phyloP scores from a whole-genome alignment of 179 eudicot genomes.

The Silene coronaria region DNA sequence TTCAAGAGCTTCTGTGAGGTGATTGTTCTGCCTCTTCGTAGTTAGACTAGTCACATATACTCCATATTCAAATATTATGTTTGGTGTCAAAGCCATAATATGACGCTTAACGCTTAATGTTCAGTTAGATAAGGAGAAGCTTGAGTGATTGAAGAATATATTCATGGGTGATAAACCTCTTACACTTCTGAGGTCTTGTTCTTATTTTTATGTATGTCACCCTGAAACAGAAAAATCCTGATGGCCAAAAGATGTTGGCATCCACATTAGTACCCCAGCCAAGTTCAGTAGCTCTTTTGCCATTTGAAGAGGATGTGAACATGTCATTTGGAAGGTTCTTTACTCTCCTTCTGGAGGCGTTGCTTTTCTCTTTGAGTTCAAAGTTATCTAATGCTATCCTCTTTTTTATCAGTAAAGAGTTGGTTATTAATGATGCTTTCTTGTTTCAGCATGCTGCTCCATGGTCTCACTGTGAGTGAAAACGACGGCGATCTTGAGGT shows the following conservation, averaged over 20 bases:
- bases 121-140: background rate
- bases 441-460: slow-evolving; percentile 76
- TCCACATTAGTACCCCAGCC: slow-evolving; percentile 85
- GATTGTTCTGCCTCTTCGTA: background rate
- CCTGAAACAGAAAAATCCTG: slow-evolving; percentile 63
- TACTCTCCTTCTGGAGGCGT: slow-evolving; percentile 8
- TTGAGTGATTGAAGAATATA: slow-evolving; percentile 1
- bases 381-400: slow-evolving; percentile 6
- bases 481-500: slow-evolving; percentile 94
- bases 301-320: slow-evolving; percentile 67
- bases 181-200: background rate
- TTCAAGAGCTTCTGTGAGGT: slow-evolving; percentile 93
- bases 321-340: slow-evolving; percentile 94
- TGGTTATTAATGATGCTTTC: slow-evolving; percentile 17
- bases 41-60: background rate
- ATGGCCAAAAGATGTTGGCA: slow-evolving; percentile 77
- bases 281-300: slow-evolving; percentile 43
- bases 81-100: background rate
- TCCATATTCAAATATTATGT: background rate
- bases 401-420: slow-evolving; percentile 3
- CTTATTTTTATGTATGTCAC: slow-evolving; percentile 4
- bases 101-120: background rate
- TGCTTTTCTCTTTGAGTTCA: background rate
- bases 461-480: slow-evolving; percentile 74
- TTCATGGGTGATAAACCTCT: background rate